Evolutionary conservation across 2,329 filamentous ascomycete species (phyloP).

Genomic region (Aureobasidium pullulans): DNA sequence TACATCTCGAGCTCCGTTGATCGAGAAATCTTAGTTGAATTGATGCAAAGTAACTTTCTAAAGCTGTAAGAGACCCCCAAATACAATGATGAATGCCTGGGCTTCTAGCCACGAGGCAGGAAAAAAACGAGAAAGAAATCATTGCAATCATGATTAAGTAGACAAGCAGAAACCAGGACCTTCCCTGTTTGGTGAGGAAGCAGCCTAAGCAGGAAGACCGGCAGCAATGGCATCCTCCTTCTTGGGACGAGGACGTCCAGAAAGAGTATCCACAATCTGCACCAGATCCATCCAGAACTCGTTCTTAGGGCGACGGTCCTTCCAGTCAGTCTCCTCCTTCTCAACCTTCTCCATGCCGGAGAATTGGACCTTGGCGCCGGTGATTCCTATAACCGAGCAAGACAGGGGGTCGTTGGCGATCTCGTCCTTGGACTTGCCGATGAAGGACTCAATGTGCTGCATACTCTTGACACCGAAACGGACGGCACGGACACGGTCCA

Average conservation of each 20-base stretch:
- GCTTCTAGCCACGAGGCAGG: not conserved
- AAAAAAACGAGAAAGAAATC: not conserved
- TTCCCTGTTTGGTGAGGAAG: not conserved
- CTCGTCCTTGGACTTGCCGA: slow-evolving; percentile 55
- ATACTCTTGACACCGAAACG: slow-evolving; percentile 91
- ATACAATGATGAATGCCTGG: not conserved
- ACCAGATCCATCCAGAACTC: slow-evolving; percentile 82
- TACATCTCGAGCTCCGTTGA: not conserved
- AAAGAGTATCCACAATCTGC: slow-evolving; percentile 74
- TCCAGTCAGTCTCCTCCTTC: slow-evolving; percentile 84
- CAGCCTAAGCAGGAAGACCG: slow-evolving; percentile 2
- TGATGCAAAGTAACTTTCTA: not conserved
- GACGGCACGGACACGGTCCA: slow-evolving; percentile 91
- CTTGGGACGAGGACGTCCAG: slow-evolving; percentile 49
- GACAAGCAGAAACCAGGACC: not conserved
- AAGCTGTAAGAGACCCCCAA: not conserved
- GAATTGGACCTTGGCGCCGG: slow-evolving; percentile 84
- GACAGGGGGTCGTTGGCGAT: slow-evolving; percentile 69
- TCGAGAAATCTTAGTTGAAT: not conserved
- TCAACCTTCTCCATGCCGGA: slow-evolving; percentile 74
- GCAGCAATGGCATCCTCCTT: slow-evolving; percentile 12
- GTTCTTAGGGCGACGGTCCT: slow-evolving; percentile 71
- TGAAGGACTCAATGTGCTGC: slow-evolving; percentile 77
- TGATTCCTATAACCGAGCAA: slow-evolving; percentile 80
- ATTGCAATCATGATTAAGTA: slow-evolving; percentile 8